These are phyloP conservation scores for Silene noctiflora DNA, from an alignment of 179 eudicot species.

Conservation along the genomic window DNA sequence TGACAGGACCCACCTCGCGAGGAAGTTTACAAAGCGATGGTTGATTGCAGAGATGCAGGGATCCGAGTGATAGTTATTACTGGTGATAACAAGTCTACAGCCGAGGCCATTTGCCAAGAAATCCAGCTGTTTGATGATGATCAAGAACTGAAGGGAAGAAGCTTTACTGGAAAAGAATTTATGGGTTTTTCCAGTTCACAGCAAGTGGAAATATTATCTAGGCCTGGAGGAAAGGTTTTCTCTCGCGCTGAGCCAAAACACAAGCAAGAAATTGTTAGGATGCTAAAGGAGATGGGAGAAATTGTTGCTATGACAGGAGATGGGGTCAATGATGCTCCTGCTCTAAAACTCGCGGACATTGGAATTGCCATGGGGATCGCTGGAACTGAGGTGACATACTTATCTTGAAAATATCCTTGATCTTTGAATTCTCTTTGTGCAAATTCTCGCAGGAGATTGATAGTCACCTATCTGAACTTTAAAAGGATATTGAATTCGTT, in stretches of 20 bases:
- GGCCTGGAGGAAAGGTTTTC: constrained; percentile 70
- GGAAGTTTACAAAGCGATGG: constrained; percentile 69
- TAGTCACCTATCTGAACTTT: neutral
- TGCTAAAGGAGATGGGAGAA: constrained; percentile 76
- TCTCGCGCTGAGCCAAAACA: constrained; percentile 92
- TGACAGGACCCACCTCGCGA: constrained; percentile 88
- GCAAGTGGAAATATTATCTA: constrained; percentile 50
- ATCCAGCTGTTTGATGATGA: constrained; percentile 48
- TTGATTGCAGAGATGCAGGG: constrained; percentile 78
- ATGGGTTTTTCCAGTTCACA: constrained; percentile 51
- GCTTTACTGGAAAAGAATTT: constrained; percentile 83
- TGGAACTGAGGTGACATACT: constrained; percentile 78
- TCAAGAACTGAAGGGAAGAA: constrained; percentile 53
- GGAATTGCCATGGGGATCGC: constrained; percentile 94
- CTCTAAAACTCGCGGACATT: constrained; percentile 83
- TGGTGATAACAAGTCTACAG: constrained; percentile 89
- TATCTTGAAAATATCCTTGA: neutral
- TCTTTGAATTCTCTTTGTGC: neutral
- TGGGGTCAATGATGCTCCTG: constrained; percentile 97
- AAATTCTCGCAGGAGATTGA: neutral
- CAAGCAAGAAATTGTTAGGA: constrained; percentile 86
- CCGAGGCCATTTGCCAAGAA: constrained; percentile 80
- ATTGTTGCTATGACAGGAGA: constrained; percentile 97
- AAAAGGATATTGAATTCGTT: neutral
- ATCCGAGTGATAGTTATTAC: constrained; percentile 81